Evolutionary conservation across 345 rosid species (phyloP).

Genomic region (Salix dunnii): DNA sequence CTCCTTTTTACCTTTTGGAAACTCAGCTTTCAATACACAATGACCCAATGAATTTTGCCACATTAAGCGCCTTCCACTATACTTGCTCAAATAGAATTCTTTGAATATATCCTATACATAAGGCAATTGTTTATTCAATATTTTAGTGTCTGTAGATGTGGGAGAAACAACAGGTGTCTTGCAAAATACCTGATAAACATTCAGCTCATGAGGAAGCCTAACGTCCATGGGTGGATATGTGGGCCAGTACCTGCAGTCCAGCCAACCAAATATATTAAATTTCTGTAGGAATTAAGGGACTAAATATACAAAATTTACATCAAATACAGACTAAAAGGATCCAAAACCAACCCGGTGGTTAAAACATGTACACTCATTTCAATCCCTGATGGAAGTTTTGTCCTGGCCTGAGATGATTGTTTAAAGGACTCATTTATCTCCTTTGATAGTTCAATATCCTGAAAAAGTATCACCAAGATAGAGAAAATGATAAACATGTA

Average conservation of each 20-base stretch:
- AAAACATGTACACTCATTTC: slow-evolving; percentile 98
- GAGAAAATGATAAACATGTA: neutral
- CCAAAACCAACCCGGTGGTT: slow-evolving; percentile 77
- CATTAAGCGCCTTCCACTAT: slow-evolving; percentile 97
- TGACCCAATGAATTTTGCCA: slow-evolving; percentile 97
- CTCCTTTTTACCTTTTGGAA: slow-evolving; percentile 89
- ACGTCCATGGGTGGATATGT: slow-evolving; percentile 99
- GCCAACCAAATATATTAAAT: slow-evolving; percentile 16
- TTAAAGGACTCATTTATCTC: slow-evolving; percentile 97
- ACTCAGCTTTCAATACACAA: slow-evolving; percentile 91
- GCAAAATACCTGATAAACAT: slow-evolving; percentile 86
- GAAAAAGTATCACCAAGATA: slow-evolving; percentile 21
- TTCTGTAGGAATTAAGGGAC: neutral
- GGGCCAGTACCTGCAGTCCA: slow-evolving; percentile 88
- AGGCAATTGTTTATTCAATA: neutral
- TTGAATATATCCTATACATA: slow-evolving; percentile 79
- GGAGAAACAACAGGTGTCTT: slow-evolving; percentile 1
- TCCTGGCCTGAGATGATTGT: slow-evolving; percentile 95
- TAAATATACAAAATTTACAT: neutral
- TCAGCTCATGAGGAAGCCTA: slow-evolving; percentile 95
- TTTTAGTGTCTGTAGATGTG: neutral
- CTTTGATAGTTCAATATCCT: slow-evolving; percentile 96
- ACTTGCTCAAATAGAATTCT: slow-evolving; percentile 93
- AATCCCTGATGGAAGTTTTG: slow-evolving; percentile 90
- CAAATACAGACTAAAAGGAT: slow-evolving; percentile 9